phyloP scores from a whole-genome alignment of 164 flowering plant species.

The Brasenia schreberi region DNA sequence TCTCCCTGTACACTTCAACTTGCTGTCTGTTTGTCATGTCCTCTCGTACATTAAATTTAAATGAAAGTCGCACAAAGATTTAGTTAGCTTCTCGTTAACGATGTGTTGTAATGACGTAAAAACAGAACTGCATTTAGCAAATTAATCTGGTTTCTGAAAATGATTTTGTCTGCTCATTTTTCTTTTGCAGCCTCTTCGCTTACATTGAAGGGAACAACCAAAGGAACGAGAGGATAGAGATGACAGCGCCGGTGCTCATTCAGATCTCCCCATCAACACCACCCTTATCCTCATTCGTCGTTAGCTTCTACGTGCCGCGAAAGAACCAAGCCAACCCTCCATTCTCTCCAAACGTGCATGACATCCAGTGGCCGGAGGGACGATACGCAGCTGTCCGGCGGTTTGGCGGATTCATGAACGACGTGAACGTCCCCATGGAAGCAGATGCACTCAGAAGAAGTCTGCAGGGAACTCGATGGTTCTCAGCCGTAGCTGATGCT shows the following conservation, averaged over 20 bases:
- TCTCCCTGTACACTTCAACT: no score
- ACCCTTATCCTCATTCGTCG: constrained; percentile 6
- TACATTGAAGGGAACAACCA: constrained; percentile 18
- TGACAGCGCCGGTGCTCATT: constrained; percentile 16
- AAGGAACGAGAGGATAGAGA: constrained; percentile 6
- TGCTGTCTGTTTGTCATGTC: no score
- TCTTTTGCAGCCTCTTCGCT: constrained; percentile 7
- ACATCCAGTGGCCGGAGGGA: constrained; percentile 8
- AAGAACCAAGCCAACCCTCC: constrained; percentile 13
- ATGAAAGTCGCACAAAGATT: no score
- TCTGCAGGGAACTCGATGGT: constrained; percentile 11
- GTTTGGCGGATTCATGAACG: constrained; percentile 15
- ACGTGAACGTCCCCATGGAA: constrained; percentile 9
- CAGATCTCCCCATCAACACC: constrained; percentile 6
- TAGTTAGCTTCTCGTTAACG: no score
- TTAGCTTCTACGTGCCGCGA: constrained; percentile 13
- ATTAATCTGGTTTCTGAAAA: no score
- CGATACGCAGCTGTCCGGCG: constrained; percentile 8
- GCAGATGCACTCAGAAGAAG: constrained; percentile 10
- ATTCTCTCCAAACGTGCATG: constrained; percentile 3
- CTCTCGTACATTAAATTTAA: no score
- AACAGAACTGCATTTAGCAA: no score
- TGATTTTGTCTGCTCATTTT: not conserved
- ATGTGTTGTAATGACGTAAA: no score
- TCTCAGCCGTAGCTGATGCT: not conserved